A percentile compares a stretch with the other conserved stretches of the same genome.
Evolutionary conservation across 2,329 filamentous ascomycete species (phyloP).

Genomic region (Neurospora sp.): DNA sequence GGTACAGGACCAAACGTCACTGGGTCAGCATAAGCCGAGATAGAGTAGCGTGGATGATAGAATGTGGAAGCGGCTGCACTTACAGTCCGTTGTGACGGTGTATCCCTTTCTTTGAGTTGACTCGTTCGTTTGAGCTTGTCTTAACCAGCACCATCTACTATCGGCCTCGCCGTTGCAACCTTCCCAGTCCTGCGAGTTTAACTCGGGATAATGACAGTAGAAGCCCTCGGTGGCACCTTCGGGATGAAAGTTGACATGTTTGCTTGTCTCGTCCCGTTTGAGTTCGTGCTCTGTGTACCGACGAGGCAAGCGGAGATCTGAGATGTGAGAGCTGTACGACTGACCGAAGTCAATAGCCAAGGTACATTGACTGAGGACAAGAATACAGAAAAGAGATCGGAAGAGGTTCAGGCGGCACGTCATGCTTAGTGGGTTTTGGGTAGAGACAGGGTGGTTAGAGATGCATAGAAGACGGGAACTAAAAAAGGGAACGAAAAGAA

Average conservation of each 20-base stretch:
- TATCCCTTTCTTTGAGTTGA: background rate
- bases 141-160: constrained; percentile 3
- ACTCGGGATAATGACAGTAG: constrained; percentile 3
- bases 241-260: constrained; percentile 1
- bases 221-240: constrained; percentile 1
- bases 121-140: background rate
- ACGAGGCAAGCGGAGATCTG: background rate
- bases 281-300: background rate
- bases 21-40: background rate
- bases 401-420: background rate
- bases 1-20: background rate
- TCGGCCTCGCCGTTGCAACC: constrained; percentile 2
- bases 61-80: background rate
- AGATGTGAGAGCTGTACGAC: background rate
- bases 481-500: background rate
- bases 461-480: background rate
- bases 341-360: background rate
- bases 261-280: background rate
- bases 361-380: background rate
- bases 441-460: background rate
- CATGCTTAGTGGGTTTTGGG: background rate
- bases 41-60: background rate
- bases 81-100: constrained; percentile 5
- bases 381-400: background rate
- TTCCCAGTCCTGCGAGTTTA: constrained; percentile 4